Base-by-base conservation (phyloP, 352 stramenopile genomes). In the Pythium aristosporum region DNA sequence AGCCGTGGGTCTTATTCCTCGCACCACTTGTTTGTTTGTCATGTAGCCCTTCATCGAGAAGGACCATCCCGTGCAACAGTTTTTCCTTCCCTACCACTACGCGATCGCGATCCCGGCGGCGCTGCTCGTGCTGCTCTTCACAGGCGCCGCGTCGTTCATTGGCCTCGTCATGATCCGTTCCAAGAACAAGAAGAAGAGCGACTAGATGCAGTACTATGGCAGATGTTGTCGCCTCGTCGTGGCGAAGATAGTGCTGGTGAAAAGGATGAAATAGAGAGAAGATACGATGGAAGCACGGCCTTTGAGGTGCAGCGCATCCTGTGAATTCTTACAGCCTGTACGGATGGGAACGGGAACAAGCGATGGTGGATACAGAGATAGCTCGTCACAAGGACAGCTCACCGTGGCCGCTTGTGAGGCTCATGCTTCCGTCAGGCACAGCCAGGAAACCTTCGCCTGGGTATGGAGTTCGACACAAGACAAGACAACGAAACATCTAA, bases 141-240 rank as follows among this genome's bases (percentile, higher is more conserved):
- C 77, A 13, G 75, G 88, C 16, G 83, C 87, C 37, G 85, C 84
- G 10, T 92, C 85, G 1, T 96, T 96, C 55, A 91, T 97, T 30
- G 89, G 88, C 7, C 73, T 96, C 49, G 89, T 96, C 43, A 94
- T 96, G 86, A 93, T 96, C 69, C 88, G 84, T 48, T 90, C 85
- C 59, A 87, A 92, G 61, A 86, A 77, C 65, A 82, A 88, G 41
- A 90, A 93, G 74, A 89, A 89, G 56, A 57, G n/a, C 10, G 57
- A 65, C 32, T 71, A 63, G 25, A 50, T 46, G 34, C 25, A 28
- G 6, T 18, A 20, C 39, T 1, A 20, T 13, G 39, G 39, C 18
- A 18, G 6, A 18, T 8, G 18, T 6, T 46, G 9, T 46, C 39
- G 39, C 13, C 18, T 18, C 18, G 9, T 20, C 39, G 39, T 18